Evolutionary conservation across 192 early-diverging fungal species (phyloP).

Genomic region (Irineochytrium annulatum): DNA sequence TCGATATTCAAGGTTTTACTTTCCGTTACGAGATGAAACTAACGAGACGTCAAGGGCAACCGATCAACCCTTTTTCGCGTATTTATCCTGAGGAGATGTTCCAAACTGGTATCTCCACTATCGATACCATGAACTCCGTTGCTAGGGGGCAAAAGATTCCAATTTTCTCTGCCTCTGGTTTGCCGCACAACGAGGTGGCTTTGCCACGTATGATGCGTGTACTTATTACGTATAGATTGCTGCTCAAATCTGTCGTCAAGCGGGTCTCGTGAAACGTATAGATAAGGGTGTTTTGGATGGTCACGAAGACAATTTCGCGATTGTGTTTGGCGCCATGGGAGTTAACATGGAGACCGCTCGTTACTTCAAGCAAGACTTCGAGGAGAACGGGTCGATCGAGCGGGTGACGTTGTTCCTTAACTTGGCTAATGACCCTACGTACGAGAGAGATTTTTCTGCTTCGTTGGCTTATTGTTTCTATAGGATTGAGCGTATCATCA

Average conservation of each 20-base stretch:
- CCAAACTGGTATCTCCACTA: conserved; percentile 97
- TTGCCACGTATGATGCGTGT: conserved; percentile 6
- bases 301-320: conserved; percentile 98
- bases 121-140: conserved; percentile 99
- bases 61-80: conserved; percentile 98
- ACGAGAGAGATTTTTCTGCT: conserved; percentile 15
- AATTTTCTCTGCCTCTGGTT: conserved; percentile 97
- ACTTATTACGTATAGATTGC: conserved; percentile 68
- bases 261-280: conserved; percentile 88
- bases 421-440: conserved; percentile 98
- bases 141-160: conserved; percentile 99
- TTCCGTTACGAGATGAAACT: not conserved
- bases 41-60: conserved; percentile 56
- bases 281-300: conserved; percentile 91
- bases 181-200: conserved; percentile 99
- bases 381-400: conserved; percentile 98
- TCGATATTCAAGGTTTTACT: conserved; percentile 84
- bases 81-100: conserved; percentile 99
- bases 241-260: conserved; percentile 99
- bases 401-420: conserved; percentile 98
- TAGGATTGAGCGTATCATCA: conserved; percentile 98
- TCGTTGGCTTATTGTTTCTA: conserved; percentile 4
- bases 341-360: conserved; percentile 99
- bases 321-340: conserved; percentile 99
- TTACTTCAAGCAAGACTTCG: conserved; percentile 99